These are phyloP conservation scores for Globisporangium megalacanthum DNA, from an alignment of 352 stramenopile genomes.

Conservation along the genomic window DNA sequence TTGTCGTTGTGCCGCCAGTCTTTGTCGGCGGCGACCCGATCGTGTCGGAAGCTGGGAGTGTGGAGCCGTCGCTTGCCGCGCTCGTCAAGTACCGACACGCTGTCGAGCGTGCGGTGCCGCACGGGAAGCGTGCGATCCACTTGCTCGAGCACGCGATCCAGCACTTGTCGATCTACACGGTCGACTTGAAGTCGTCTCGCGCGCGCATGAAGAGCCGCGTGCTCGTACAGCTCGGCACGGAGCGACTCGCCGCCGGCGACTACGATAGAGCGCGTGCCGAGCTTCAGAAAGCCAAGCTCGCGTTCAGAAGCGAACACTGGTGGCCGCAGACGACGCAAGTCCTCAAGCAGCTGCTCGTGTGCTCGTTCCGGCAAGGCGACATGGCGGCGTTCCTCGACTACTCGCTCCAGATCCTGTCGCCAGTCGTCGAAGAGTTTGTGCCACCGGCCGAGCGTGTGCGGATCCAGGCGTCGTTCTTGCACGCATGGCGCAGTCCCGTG, in stretches of 20 bases:
- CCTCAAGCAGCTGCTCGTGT: constrained; percentile 68
- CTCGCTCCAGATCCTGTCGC: constrained; percentile 70
- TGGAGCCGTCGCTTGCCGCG: constrained; percentile 41
- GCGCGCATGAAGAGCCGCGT: constrained; percentile 73
- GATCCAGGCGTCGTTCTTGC: constrained; percentile 55
- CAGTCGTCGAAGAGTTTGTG: constrained; percentile 66
- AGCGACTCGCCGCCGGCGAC: constrained; percentile 64
- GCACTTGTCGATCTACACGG: constrained; percentile 61
- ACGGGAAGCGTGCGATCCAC: constrained; percentile 69
- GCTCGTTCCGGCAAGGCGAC: constrained; percentile 69
- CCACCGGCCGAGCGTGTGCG: constrained; percentile 41
- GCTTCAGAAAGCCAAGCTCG: constrained; percentile 62
- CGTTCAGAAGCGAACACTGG: constrained; percentile 59
- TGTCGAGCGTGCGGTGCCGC: constrained; percentile 48
- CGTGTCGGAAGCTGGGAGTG: constrained; percentile 37
- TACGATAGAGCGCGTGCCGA: constrained; percentile 60
- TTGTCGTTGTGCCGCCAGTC: constrained; percentile 65
- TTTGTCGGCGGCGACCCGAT: constrained; percentile 68
- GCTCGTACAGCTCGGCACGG: constrained; percentile 64
- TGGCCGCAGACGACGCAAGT: constrained; percentile 71
- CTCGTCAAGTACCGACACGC: constrained; percentile 67
- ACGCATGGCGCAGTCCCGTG: constrained; percentile 51
- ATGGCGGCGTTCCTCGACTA: constrained; percentile 72
- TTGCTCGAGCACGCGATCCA: constrained; percentile 75
- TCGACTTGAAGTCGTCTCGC: constrained; percentile 55